Conservation (phyloP, 768 basidiomycete species). For the Pluteus cervinus region DNA sequence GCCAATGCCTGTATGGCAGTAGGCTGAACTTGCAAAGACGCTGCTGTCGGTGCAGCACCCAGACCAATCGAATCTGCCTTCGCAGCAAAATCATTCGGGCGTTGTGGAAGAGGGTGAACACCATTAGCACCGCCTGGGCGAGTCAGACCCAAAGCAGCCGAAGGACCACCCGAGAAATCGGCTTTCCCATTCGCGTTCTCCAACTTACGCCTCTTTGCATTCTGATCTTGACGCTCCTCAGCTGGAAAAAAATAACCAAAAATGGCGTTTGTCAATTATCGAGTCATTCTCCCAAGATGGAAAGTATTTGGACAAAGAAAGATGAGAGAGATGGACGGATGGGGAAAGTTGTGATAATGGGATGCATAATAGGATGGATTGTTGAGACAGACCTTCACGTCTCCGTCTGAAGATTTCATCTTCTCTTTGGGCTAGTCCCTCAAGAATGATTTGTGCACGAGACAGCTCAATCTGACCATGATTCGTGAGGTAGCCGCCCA, state of each 20-base stretch:
- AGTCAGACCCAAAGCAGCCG: slow-evolving; percentile 42
- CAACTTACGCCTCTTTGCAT: slow-evolving; percentile 81
- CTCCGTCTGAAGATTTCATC: slow-evolving; percentile 92
- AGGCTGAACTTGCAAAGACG: slow-evolving; percentile 52
- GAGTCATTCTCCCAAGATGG: slow-evolving; percentile 12
- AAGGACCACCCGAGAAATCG: slow-evolving; percentile 36
- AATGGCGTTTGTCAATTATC: slow-evolving; percentile 19
- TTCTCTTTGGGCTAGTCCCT: slow-evolving; percentile 90
- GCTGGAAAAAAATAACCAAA: slow-evolving; percentile 45
- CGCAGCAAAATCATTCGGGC: slow-evolving; percentile 63
- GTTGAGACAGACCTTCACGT: slow-evolving; percentile 72
- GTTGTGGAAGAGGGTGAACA: slow-evolving; percentile 54
- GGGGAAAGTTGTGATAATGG: slow-evolving; percentile 10
- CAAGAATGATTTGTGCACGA: slow-evolving; percentile 90
- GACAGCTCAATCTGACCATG: slow-evolving; percentile 83
- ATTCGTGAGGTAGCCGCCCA: slow-evolving; percentile 97
- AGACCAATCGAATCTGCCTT: slow-evolving; percentile 75
- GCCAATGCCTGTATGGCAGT: slow-evolving; percentile 68
- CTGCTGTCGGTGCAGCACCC: slow-evolving; percentile 54
- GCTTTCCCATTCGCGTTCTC: slow-evolving; percentile 35
- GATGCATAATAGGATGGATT: slow-evolving; percentile 9
- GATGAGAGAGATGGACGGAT: slow-evolving; percentile 9
- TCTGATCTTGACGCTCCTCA: slow-evolving; percentile 91
- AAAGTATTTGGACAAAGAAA: slow-evolving; percentile 9
- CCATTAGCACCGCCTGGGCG: slow-evolving; percentile 35